Evolutionary conservation across 352 stramenopile genomes (phyloP).

Genomic region (Phytopythium litorale): DNA sequence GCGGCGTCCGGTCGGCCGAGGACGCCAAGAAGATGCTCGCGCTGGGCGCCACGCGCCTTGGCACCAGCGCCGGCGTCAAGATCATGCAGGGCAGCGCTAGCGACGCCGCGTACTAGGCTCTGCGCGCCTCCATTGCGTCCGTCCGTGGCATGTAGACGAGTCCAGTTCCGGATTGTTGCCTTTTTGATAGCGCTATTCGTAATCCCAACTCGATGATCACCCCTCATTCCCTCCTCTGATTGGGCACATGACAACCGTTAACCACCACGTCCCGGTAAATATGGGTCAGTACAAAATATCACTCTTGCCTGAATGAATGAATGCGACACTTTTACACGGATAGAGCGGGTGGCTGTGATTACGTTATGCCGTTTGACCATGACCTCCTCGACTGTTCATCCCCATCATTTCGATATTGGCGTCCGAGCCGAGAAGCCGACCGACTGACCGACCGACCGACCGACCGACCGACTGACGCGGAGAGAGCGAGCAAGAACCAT

Average conservation of each 20-base stretch:
- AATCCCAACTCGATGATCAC: background rate
- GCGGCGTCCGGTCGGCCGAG: conserved; percentile 61
- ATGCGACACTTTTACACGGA: background rate
- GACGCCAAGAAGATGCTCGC: conserved; percentile 73
- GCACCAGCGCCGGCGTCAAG: conserved; percentile 63
- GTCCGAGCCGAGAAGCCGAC: background rate
- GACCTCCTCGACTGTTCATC: background rate
- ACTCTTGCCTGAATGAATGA: background rate
- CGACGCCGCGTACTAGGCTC: conserved; percentile 13
- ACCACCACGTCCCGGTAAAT: background rate
- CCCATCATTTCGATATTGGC: background rate
- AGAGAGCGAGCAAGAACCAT: conserved; percentile 34
- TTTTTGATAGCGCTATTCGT: background rate
- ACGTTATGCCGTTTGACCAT: background rate
- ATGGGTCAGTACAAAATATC: background rate
- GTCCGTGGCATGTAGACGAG: background rate
- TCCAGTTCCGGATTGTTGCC: background rate
- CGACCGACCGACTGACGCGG: too few species aligned
- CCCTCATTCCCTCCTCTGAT: background rate
- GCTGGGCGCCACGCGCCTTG: conserved; percentile 64
- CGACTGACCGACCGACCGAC: too few species aligned
- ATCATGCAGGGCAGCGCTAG: conserved; percentile 41
- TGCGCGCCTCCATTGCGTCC: too few species aligned
- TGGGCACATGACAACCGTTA: background rate
- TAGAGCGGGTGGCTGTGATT: background rate